These are phyloP conservation scores for Warburgia ugandensis DNA, from an alignment of 164 flowering plant genomes.

Conservation along the genomic window DNA sequence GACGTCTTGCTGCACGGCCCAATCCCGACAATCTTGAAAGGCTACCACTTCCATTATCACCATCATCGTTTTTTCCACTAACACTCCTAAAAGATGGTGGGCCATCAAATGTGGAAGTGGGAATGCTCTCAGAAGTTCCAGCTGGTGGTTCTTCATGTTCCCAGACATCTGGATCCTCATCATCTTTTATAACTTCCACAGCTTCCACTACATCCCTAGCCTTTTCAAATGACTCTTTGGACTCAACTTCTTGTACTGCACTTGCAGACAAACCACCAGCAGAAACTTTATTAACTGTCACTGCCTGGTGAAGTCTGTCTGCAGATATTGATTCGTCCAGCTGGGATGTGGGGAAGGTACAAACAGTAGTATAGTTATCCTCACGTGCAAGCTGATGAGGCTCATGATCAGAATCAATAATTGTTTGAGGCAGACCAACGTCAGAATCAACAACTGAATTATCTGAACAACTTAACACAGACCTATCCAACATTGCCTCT, in stretches of 20 bases:
- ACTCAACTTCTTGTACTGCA: constrained; percentile 22
- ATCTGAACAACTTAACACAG: constrained; percentile 27
- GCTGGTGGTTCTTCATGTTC: constrained; percentile 48
- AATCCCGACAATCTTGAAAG: constrained; percentile 88
- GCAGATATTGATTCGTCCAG: constrained; percentile 25
- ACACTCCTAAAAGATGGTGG: constrained; percentile 73
- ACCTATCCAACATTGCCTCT: constrained; percentile 16
- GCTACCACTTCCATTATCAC: constrained; percentile 63
- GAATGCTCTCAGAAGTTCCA: constrained; percentile 28
- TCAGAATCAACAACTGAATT: constrained; percentile 22
- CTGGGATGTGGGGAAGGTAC: constrained; percentile 5
- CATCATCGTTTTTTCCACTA: constrained; percentile 76
- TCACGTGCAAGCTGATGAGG: constrained; percentile 20
- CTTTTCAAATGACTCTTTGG: constrained; percentile 29
- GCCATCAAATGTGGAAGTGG: constrained; percentile 53
- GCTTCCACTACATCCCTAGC: constrained; percentile 32
- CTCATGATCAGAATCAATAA: constrained; percentile 42
- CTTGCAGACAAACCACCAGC: constrained; percentile 19
- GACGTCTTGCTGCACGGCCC: constrained; percentile 92
- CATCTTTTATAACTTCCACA: constrained; percentile 35
- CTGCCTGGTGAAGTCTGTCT: constrained; percentile 12
- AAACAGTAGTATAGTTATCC: constrained; percentile 22
- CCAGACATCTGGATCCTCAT: constrained; percentile 51
- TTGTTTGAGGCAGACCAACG: constrained; percentile 43
- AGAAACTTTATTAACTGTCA: constrained; percentile 19